Evolutionary conservation across 139 green algal genomes (phyloP).

Genomic region (Trebouxia sp.): DNA sequence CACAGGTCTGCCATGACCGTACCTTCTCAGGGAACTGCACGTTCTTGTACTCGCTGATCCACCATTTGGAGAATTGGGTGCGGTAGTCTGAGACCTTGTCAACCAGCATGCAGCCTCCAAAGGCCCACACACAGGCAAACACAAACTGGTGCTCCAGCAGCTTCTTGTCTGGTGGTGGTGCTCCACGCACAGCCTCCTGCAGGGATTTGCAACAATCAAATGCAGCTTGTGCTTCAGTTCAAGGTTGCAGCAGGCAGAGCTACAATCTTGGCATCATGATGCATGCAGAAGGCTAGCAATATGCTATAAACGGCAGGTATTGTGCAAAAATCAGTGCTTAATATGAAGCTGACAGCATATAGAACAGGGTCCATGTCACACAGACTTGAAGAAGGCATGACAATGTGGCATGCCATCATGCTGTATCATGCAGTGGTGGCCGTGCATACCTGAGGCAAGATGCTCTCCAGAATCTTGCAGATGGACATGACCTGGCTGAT

Average conservation of each 20-base stretch:
- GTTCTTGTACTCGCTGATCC: conserved; percentile 75
- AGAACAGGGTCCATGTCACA: too few relatives aligned
- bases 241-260: neutral
- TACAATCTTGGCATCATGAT: neutral
- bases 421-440: too few relatives aligned
- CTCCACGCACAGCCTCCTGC: conserved; percentile 46
- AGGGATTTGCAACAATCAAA: neutral
- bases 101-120: conserved; percentile 86
- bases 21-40: conserved; percentile 56
- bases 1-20: too few relatives aligned
- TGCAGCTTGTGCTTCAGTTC: neutral
- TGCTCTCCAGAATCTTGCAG: conserved; percentile 90
- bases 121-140: conserved; percentile 90
- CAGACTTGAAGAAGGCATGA: too few relatives aligned
- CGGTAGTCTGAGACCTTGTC: conserved; percentile 83
- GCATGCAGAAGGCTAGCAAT: neutral
- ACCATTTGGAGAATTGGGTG: conserved; percentile 88
- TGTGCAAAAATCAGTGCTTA: too few relatives aligned
- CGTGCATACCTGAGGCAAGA: conserved; percentile 74
- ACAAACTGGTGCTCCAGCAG: conserved; percentile 92
- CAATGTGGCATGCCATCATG: too few relatives aligned
- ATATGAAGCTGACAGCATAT: too few relatives aligned
- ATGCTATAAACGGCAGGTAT: too few relatives aligned
- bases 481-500: conserved; percentile 88
- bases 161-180: conserved; percentile 78